A percentile compares a stretch with the other conserved stretches of the same genome.
phyloP scores from a whole-genome alignment of 2,329 filamentous ascomycete species.

The Fusarium devonianum region DNA sequence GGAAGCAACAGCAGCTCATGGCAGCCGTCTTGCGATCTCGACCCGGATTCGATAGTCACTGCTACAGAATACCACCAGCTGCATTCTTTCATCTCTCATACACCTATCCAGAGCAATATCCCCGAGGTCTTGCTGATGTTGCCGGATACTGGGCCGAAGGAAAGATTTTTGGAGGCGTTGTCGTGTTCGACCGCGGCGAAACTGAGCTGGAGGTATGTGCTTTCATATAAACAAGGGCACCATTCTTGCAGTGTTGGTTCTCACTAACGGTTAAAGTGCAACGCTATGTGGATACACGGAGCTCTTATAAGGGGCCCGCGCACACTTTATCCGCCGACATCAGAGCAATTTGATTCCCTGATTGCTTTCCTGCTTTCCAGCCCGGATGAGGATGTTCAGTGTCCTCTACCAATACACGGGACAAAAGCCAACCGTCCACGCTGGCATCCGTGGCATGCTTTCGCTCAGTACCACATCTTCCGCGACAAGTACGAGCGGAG shows the following conservation, averaged over 20 bases:
- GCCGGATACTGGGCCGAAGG: slow-evolving; percentile 25
- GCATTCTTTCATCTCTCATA: no score
- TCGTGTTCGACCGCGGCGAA: slow-evolving; percentile 19
- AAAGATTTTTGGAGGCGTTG: slow-evolving; percentile 13
- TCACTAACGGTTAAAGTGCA: slow-evolving; percentile 6
- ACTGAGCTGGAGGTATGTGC: slow-evolving; percentile 6
- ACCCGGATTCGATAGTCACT: neutral
- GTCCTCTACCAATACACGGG: slow-evolving; percentile 17
- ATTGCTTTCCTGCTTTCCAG: neutral
- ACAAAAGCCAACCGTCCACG: slow-evolving; percentile 11
- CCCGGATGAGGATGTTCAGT: rapidly evolving
- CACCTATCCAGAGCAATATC: slow-evolving; percentile 16
- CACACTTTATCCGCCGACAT: slow-evolving; percentile 21
- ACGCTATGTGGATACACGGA: slow-evolving; percentile 18
- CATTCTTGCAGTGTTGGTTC: no score
- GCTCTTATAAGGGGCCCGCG: neutral
- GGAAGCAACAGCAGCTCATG: neutral
- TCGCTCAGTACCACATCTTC: slow-evolving; percentile 21
- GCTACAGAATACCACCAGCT: neutral
- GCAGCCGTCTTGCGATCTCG: neutral
- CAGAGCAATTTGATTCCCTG: slow-evolving; percentile 7
- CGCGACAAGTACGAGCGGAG: slow-evolving; percentile 15
- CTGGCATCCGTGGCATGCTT: slow-evolving; percentile 20
- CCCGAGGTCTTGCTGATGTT: slow-evolving; percentile 5
- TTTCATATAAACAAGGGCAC: no score